Evolutionary conservation across 345 rosid species (phyloP).

Genomic region (Brassica rapa): DNA sequence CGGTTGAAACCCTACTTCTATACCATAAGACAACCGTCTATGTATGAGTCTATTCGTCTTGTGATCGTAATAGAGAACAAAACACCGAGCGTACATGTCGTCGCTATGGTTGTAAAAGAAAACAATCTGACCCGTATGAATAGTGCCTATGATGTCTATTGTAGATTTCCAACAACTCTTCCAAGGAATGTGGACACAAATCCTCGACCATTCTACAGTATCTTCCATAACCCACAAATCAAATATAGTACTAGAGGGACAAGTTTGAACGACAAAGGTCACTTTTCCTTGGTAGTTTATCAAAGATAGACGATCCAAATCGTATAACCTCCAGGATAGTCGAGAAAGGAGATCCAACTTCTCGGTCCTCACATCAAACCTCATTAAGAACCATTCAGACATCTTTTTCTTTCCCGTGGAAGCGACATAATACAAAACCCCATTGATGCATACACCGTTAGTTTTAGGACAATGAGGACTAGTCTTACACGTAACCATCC

Average conservation of each 20-base stretch:
- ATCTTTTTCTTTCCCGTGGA: not conserved
- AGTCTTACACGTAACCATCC: not conserved
- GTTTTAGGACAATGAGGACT: not conserved
- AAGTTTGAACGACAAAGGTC: not conserved
- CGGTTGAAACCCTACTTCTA: not conserved
- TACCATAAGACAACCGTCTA: not conserved
- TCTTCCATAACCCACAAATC: not conserved
- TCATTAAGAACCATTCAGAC: not conserved
- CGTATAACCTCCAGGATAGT: not conserved
- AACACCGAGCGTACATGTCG: not conserved
- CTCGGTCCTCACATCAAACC: not conserved
- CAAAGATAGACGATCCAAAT: not conserved
- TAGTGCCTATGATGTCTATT: not conserved
- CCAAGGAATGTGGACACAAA: not conserved
- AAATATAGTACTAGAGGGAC: not conserved
- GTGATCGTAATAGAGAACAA: not conserved
- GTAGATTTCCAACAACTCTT: not conserved
- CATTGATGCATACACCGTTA: not conserved
- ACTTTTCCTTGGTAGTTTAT: not conserved
- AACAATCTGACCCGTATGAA: not conserved
- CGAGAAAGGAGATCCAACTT: not conserved
- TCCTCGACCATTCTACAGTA: not conserved
- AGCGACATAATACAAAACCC: not conserved
- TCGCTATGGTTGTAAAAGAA: not conserved
- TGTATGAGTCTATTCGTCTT: not conserved